Evolutionary conservation across 1,284 basidiomycete species (phyloP), one percentile per base, ranked within the genome.

Genomic region (Acaromyces ingoldii): DNA sequence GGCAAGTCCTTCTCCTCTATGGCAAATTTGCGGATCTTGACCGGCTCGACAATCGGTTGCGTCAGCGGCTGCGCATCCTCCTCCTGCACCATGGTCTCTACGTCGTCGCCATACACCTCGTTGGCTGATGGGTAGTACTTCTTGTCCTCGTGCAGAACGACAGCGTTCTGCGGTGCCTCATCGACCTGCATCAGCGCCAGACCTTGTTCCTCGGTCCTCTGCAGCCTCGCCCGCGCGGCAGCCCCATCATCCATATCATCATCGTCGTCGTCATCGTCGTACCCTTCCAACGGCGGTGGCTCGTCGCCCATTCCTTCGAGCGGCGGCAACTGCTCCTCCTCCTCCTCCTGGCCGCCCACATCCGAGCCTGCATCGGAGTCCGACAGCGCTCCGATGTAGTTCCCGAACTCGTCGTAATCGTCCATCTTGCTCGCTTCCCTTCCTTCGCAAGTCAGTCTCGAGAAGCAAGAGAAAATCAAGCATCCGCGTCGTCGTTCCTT

Each of bases 1-100:
- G 69, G 72, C 40, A 74, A 50, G 2, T 60, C 63, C 19, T 59
- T 31, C 41, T 71, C 72, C 40, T 72, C 60, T 9, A 97, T 90
- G 75, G 63, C 67, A 87, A 98, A 49, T 88, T 84, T 60, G 87
- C 96, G 78, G 83, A 85, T 85, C 89, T 95, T 96, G 61, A 98
- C 82, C 21, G 95, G 95, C 30, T 91, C 91, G 58, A 99, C 82
- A 62, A 99, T 93, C 31, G 95, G 95, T 72, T 98, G 91, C 2
- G 89, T 83, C 6, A 99, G 81, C 6, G 89, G 91, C 76, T 99
- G 95, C 3, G 89, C 84, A 72, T 99, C 95, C 78, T 99, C 95
- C 77, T 99, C 95, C 76, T 98, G 92, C 1, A 99, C 95, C 69
- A 98, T 79, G 1, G 93, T 88, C 78, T 98, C 93, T 21, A 98